Conservation (phyloP, 345 rosid genomes). For the Syzygium grande region DNA sequence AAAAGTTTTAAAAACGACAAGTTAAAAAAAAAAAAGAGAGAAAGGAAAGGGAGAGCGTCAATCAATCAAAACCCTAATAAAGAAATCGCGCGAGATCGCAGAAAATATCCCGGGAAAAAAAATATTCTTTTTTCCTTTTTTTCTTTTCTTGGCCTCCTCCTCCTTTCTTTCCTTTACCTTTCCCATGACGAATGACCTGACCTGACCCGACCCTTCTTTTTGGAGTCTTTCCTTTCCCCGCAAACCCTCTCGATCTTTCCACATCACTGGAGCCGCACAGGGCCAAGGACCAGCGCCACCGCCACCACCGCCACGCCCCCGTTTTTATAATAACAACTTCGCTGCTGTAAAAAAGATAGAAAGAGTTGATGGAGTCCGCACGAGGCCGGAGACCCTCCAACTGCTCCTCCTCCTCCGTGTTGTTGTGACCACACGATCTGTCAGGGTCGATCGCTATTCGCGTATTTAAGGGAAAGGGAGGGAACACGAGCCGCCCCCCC, state of each 20-base stretch:
- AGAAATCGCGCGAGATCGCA: not conserved
- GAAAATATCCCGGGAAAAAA: not conserved
- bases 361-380: not conserved
- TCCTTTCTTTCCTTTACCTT: not conserved
- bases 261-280: not conserved
- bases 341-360: not conserved
- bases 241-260: not conserved
- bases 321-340: not conserved
- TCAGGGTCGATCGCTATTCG: not conserved
- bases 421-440: not conserved
- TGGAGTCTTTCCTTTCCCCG: not conserved
- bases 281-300: not conserved
- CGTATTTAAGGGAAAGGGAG: not conserved
- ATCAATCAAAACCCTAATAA: not conserved
- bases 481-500: not conserved
- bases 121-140: not conserved
- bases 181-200: not conserved
- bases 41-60: not conserved
- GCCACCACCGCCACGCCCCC: not conserved
- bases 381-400: not conserved
- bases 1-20: not conserved
- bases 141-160: not conserved
- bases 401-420: not conserved
- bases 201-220: not conserved
- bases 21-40: no score